A percentile compares a stretch with the other conserved stretches of the same genome.
Conservation (phyloP, 2,329 filamentous ascomycete species). For the Sporothrix euskadiensis region DNA sequence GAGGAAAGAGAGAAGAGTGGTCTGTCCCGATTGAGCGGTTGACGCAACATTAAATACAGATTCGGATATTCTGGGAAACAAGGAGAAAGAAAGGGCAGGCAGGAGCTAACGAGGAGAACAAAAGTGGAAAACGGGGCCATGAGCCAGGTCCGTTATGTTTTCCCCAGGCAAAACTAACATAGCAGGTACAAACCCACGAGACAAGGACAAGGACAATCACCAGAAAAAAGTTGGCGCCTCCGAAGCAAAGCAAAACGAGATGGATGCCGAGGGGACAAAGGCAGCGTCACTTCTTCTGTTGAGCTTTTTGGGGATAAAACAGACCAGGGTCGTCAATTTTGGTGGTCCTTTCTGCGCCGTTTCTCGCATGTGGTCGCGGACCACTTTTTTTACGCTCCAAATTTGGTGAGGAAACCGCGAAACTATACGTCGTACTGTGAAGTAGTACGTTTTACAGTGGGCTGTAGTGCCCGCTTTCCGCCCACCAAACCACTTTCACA, state of each 20-base stretch:
- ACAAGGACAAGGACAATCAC: background rate
- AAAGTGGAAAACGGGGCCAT: conserved; percentile 5
- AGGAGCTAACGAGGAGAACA: conserved; percentile 5
- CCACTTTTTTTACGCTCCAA: background rate
- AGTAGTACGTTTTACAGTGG: background rate
- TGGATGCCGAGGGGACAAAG: conserved; percentile 5
- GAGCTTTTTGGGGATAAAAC: background rate
- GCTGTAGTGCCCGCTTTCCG: background rate
- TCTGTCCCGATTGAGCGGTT: conserved; percentile 10
- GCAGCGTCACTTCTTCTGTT: background rate
- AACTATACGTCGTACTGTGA: too few species aligned
- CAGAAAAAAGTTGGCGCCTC: conserved; percentile 8
- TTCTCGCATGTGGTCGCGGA: conserved; percentile 22
- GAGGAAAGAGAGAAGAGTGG: background rate
- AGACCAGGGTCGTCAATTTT: background rate
- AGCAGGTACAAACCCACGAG: background rate
- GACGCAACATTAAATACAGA: conserved; percentile 20
- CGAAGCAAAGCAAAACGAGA: background rate
- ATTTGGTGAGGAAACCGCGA: too few species aligned
- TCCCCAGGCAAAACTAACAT: background rate
- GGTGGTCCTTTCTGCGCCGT: background rate
- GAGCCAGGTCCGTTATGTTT: background rate
- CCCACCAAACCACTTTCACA: conserved; percentile 21
- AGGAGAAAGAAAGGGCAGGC: background rate
- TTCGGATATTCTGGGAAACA: background rate